Evolutionary conservation across 176 grass and related monocot species (phyloP), one percentile per base, ranked within the genome.

Genomic region (Phoenix roebelenii): DNA sequence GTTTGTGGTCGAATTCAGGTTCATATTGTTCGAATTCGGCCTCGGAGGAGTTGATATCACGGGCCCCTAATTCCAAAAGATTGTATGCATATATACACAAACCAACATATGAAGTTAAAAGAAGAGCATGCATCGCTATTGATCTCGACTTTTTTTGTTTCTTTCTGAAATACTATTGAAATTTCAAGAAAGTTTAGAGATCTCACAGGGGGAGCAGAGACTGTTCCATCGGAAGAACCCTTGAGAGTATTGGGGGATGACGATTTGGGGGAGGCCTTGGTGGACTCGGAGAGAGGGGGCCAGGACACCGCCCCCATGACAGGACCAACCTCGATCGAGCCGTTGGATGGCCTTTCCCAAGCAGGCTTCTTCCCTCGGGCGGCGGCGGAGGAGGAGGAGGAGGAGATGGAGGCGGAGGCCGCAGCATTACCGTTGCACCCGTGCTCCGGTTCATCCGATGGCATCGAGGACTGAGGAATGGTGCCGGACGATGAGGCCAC

Each of bases 271-370:
- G 76, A 80, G 52, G 50, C 23, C 78, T 72, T 82, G 52, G 87
- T 64, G 2, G 78, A 74, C 60, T 79, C 82, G 19, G 82, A 82
- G 23, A 90, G 87, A 15, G 87, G 79, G 7, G 87, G 87, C 87
- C 87, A 90, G 55, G 64, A 67, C 18, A 17, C 74, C 15, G 72
- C 75, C 50, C 78, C 87, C 51, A 90, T 85, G 67, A 79, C 75
- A 19, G 16, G 28, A 30, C 68, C 74, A 14, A 59, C 22, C 22
- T 76, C 76, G 24, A 49, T 17, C 55, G 49, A 51, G 5, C 85
- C 87, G 65, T 90, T 82, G 16, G 63, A 22, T 4, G 75, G 82
- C 23, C 67, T 64, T 64, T 79, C 82, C 87, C 87, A 90, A 12
- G 72, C 76, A 9, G 83, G 78, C 57, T 80, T 72, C 68, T 82